These are phyloP conservation scores for Chrysoporthe cubensis DNA, from an alignment of 2,329 filamentous ascomycete genomes.

Conservation along the genomic window DNA sequence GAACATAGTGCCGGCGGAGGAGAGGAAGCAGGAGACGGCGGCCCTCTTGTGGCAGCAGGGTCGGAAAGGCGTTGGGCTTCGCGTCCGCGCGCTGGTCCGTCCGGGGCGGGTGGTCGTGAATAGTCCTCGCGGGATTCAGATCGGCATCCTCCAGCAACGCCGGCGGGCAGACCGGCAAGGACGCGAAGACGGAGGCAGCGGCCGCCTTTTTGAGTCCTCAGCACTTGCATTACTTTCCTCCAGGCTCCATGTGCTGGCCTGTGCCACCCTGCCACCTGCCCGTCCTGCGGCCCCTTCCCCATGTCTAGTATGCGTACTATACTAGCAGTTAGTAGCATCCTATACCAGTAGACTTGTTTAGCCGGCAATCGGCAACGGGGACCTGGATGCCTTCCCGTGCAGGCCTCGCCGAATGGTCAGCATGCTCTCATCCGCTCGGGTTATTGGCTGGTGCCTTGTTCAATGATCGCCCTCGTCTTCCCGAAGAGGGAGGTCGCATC, in stretches of 20 bases:
- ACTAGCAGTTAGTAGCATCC: too few species aligned
- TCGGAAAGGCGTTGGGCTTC: not conserved
- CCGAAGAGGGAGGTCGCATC: conserved; percentile 19
- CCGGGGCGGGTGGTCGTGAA: not conserved
- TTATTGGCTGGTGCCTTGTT: conserved; percentile 4
- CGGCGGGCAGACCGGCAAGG: not conserved
- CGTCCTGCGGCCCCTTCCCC: not conserved
- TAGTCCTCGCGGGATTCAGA: not conserved
- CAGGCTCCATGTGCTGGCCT: too few species aligned
- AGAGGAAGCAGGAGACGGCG: not conserved
- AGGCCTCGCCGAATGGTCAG: conserved; percentile 6
- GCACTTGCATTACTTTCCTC: too few species aligned
- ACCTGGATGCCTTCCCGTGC: not conserved
- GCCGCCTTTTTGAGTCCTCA: not conserved
- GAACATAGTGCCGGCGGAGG: conserved; percentile 10
- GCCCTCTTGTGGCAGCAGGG: not conserved
- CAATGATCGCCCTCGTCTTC: conserved; percentile 9
- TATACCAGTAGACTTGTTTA: not conserved
- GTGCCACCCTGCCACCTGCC: not conserved
- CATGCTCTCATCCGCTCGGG: conserved; percentile 2
- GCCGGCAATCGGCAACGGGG: conserved; percentile 3
- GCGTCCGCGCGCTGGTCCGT: not conserved
- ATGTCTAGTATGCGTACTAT: not conserved
- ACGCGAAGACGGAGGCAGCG: not conserved
- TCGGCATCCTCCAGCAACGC: not conserved